phyloP scores from a whole-genome alignment of 352 stramenopile genomes.

The Phytophthora tentaculata region DNA sequence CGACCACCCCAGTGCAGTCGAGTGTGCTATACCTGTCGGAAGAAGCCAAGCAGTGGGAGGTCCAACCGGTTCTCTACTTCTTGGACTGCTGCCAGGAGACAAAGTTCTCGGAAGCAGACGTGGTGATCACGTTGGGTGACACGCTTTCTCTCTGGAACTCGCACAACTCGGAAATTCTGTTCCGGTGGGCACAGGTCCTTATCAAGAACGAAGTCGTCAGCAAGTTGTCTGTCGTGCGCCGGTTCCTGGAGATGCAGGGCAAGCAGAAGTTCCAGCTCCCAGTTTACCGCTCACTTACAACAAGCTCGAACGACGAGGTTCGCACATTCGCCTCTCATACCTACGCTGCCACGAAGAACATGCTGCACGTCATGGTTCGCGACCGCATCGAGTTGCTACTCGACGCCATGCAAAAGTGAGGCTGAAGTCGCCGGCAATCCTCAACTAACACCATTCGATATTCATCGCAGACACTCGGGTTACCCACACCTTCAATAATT shows the following conservation, averaged over 20 bases:
- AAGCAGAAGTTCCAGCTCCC: constrained; percentile 88
- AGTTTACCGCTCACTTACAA: constrained; percentile 64
- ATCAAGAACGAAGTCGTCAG: constrained; percentile 64
- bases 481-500: too few species aligned
- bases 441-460: constrained; percentile 10
- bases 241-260: constrained; percentile 71
- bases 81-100: constrained; percentile 66
- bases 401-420: constrained; percentile 29
- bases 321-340: constrained; percentile 52
- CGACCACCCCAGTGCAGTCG: constrained; percentile 54
- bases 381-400: constrained; percentile 68
- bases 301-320: constrained; percentile 45
- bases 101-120: constrained; percentile 45
- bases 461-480: constrained; percentile 1
- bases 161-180: constrained; percentile 70
- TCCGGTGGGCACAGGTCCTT: constrained; percentile 70
- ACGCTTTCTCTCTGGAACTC: constrained; percentile 61
- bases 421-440: not conserved
- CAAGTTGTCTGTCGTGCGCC: constrained; percentile 51
- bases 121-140: constrained; percentile 60
- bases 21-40: constrained; percentile 68
- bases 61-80: constrained; percentile 70
- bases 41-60: constrained; percentile 68
- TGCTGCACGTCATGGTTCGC: constrained; percentile 83
- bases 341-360: constrained; percentile 48